Conservation (phyloP, 129 eudicot genomes). For the Gnaphalium uliginosum region DNA sequence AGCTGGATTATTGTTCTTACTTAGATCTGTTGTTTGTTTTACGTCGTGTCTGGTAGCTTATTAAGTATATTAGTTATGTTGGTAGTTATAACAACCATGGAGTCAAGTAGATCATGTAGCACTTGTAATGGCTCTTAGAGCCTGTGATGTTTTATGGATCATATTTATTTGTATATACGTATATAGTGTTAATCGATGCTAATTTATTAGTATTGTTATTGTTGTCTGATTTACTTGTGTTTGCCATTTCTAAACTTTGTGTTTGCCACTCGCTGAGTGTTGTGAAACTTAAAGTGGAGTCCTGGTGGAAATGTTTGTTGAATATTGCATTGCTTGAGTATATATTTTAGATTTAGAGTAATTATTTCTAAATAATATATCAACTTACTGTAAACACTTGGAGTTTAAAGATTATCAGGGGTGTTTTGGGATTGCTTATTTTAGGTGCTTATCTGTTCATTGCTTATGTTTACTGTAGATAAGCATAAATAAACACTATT, state of each 20-base stretch:
- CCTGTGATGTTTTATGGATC: conserved; percentile 29
- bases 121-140: conserved; percentile 31
- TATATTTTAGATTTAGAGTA: no score
- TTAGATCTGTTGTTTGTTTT: conserved; percentile 42
- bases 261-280: neutral
- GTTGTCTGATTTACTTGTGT: conserved; percentile 4
- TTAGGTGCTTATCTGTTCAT: no score
- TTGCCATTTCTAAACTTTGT: neutral
- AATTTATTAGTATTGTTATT: conserved; percentile 15
- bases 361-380: no score
- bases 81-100: conserved; percentile 34
- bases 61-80: conserved; percentile 24
- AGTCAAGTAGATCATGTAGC: conserved; percentile 35
- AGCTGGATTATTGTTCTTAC: conserved; percentile 26
- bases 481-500: no score
- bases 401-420: no score
- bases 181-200: conserved; percentile 36
- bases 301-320: no score
- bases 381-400: no score
- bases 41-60: conserved; percentile 8
- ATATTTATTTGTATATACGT: conserved; percentile 40
- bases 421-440: no score
- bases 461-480: no score
- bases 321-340: no score
- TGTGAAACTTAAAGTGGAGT: no score